phyloP scores from a whole-genome alignment of 23 red algal genomes.

The Gracilaria domingensis region DNA sequence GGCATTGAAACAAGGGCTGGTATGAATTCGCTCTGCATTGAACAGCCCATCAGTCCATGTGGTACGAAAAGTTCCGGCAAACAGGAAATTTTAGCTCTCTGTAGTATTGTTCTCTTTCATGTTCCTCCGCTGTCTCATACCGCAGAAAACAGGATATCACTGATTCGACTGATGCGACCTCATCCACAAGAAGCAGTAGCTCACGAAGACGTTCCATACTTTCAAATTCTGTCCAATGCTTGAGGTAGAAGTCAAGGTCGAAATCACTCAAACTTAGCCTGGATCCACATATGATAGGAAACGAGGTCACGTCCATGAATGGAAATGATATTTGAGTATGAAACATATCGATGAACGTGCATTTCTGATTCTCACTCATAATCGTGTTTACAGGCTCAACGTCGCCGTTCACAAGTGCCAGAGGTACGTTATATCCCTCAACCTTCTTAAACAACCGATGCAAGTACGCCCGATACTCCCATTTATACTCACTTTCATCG shows the following conservation, averaged over 20 bases:
- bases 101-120: background rate
- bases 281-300: background rate
- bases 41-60: no score
- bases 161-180: background rate
- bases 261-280: background rate
- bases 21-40: no score
- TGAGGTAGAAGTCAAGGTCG: background rate
- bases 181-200: background rate
- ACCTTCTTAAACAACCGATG: background rate
- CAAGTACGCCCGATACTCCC: background rate
- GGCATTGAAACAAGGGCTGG: no score
- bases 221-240: background rate
- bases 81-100: background rate
- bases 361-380: background rate
- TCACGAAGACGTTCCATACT: background rate
- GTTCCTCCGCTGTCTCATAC: background rate
- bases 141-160: background rate
- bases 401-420: background rate
- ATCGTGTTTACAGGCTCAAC: background rate
- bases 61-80: no score
- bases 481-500: constrained; percentile 4
- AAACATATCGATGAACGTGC: background rate
- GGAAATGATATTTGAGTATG: background rate
- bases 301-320: background rate
- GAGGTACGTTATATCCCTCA: background rate